phyloP scores from a whole-genome alignment of 164 flowering plant species.

The Chloranthus sessilifolius region DNA sequence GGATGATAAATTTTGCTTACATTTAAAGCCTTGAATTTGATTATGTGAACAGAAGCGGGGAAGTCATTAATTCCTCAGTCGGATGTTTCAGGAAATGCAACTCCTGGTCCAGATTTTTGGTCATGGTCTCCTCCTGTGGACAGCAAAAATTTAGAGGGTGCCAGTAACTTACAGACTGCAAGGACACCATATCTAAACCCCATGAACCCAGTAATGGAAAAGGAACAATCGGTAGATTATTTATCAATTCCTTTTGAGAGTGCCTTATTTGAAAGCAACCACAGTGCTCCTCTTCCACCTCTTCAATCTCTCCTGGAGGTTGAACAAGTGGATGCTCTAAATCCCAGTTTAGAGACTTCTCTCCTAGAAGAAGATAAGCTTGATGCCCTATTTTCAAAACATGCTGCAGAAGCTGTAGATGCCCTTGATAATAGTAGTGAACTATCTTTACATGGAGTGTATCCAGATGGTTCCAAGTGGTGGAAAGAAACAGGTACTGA shows the following conservation, averaged over 20 bases:
- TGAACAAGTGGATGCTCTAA: conserved; percentile 27
- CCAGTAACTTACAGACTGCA: conserved; percentile 13
- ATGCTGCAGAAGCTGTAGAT: conserved; percentile 69
- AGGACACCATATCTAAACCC: conserved; percentile 23
- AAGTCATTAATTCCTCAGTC: conserved; percentile 20
- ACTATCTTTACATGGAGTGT: conserved; percentile 36
- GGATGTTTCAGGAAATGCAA: conserved; percentile 24
- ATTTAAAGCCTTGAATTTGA: conserved; percentile 14
- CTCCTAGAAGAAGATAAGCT: conserved; percentile 36
- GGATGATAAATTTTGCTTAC: no score
- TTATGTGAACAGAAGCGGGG: conserved; percentile 28
- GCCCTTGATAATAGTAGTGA: conserved; percentile 44
- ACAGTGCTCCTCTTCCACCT: conserved; percentile 57
- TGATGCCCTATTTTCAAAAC: conserved; percentile 41
- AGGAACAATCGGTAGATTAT: conserved; percentile 41
- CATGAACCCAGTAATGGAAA: conserved; percentile 43
- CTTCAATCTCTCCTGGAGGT: conserved; percentile 65
- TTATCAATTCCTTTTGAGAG: conserved; percentile 74
- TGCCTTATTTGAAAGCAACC: conserved; percentile 24
- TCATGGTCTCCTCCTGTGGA: conserved; percentile 77
- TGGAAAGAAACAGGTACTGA: conserved; percentile 93
- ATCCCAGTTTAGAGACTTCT: conserved; percentile 23
- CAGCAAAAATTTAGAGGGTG: conserved; percentile 17
- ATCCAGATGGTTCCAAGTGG: conserved; percentile 80
- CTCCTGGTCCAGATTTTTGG: conserved; percentile 98